These are phyloP conservation scores for Adansonia gregorii DNA, from an alignment of 441 rosid genomes.

Conservation along the genomic window DNA sequence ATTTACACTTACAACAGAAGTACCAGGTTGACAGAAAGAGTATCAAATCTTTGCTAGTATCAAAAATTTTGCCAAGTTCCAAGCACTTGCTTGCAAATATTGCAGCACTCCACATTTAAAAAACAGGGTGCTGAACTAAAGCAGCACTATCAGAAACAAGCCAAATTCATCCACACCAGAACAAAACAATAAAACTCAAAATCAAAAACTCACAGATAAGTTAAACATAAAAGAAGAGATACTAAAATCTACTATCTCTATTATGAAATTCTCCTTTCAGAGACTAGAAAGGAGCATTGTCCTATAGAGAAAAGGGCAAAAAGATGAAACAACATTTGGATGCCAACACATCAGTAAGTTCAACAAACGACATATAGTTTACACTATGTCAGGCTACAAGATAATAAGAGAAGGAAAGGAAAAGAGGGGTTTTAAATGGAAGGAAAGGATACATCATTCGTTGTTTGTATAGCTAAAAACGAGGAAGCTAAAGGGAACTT, in stretches of 20 bases:
- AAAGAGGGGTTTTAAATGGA: background rate
- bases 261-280: background rate
- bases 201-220: background rate
- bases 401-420: background rate
- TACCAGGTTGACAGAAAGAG: background rate
- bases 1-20: background rate
- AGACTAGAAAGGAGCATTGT: background rate
- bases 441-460: background rate
- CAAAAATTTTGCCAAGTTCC: background rate
- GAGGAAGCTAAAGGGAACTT: background rate
- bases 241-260: background rate
- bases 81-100: background rate
- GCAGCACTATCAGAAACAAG: background rate
- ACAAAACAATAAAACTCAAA: background rate
- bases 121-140: background rate
- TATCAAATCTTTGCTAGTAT: background rate
- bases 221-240: background rate
- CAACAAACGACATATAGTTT: background rate
- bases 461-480: background rate
- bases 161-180: background rate
- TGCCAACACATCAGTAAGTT: background rate
- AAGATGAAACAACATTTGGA: background rate
- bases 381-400: background rate
- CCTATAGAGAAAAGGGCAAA: background rate
- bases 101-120: background rate